Base-by-base conservation (phyloP, 1,284 basidiomycete genomes). In the Ustilago tritici region DNA sequence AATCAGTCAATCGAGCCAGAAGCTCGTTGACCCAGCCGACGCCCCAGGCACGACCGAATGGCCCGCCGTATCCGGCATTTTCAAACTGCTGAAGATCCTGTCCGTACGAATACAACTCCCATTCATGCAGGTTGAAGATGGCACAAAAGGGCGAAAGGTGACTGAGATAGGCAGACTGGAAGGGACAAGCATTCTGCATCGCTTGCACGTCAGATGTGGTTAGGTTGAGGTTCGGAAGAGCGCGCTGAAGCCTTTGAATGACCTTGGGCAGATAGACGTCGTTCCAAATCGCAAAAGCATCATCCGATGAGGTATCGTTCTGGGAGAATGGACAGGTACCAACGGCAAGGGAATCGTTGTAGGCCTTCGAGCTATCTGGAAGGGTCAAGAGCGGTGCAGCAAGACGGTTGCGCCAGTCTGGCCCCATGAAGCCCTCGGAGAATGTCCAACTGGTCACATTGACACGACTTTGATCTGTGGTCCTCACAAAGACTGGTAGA, bases 21-120 rank as follows among this genome's bases (percentile, higher is more conserved):
- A 70, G 56, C 61, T 70, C 67, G 52, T 64, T 70, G 36, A 70
- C 67, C 67, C 67, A 70, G 3, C 67, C 67, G 10, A 64, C 61
- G 23, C 61, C 46, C 67, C 61, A 64, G 0, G 67, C 67, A 36
- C 57, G n/a, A 7, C 67, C 67, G 28, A 63, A 43, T 8, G 67
- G 61, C 9, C 67, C 61, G 7, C 61, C 61, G 50, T 64, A 64
- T 3, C 67, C 67, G 1, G 61, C 55, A 28, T 70, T 64, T 15
- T 31, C 61, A 38, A 56, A 70, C 46, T 64, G 61, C 47, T 70
- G 67, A n/a, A 70, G 31, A 31, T 70, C 67, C 28, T 64, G 67
- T 28, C 56, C 67, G 38, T 70, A 70, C 50, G 61, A 63, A 54
- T 64, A 70, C 17, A 59, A 56, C 43, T 64, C 46, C 67, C 67